Base-by-base conservation (phyloP, 2,329 filamentous ascomycete genomes). In the Clarireedia paspali region DNA sequence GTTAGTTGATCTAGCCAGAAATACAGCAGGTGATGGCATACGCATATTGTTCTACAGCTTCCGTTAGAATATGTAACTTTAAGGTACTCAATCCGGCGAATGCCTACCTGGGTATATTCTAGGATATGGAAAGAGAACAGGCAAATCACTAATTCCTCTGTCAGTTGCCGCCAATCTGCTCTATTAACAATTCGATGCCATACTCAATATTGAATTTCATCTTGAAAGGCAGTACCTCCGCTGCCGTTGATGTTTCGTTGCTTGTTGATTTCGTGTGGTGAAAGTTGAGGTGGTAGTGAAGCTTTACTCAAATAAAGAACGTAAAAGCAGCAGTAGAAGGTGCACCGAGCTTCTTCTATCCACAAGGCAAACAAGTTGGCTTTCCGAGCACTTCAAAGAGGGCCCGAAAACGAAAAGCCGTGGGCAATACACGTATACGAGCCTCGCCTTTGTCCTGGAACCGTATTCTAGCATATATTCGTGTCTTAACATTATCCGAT, bases 131-230 rank as follows among this genome's bases (percentile, higher is more conserved):
- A 88, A 88, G 56, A 88, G 80, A 60, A 88, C 79, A 39, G 83
- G 83, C 45, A 88, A 77, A 67, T 85, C 83, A 72, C 81, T 84
- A 64, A 4, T 59, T 50, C 63, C 52, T 62, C n/a, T 55, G 51
- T 36, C n/a, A 62, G 60, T 58, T 47, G 23, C 34, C 52, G 45
- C 23, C 36, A 54, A 14, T 20, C 38, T 26, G n/a, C 36, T 23
- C 14, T 26, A 44, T 12, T 40, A n/a, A n/a, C 63, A 2, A 9
- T 5, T 9, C 23, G 9, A 17, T 15, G 5, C 6, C 75, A 63
- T 74, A 84, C 80, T 88, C 87, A 67, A 90, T 89, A 68, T 85
- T 83, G 76, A 90, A 90, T 77, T 84, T 89, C 87, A 90, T 90
- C 61, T 70, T 83, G 38, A 55, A 15, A 50, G 39, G 47, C 27